phyloP scores from a whole-genome alignment of 352 stramenopile genomes.

The Phytophthora agathidicida region DNA sequence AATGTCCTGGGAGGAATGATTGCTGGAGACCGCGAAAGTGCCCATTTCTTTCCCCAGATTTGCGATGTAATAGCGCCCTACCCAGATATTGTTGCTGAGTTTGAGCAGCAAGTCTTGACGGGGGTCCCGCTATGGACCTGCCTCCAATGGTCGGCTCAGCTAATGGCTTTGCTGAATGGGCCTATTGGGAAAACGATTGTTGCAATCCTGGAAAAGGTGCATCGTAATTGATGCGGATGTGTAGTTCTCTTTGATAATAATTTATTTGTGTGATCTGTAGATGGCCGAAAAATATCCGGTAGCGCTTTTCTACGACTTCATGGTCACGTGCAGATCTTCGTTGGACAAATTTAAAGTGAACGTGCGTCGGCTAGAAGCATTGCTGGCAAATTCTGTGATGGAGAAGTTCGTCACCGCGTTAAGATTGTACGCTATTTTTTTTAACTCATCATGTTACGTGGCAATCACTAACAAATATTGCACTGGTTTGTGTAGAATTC shows the following conservation, averaged over 20 bases:
- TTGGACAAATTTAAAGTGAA: conserved; percentile 47
- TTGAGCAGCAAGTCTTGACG: conserved; percentile 51
- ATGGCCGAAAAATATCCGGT: conserved; percentile 75
- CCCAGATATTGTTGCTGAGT: conserved; percentile 46
- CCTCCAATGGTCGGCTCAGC: conserved; percentile 75
- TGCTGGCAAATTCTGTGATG: conserved; percentile 75
- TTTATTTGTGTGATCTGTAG: conserved; percentile 31
- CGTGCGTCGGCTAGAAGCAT: conserved; percentile 48
- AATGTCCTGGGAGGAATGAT: conserved; percentile 76
- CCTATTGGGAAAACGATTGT: conserved; percentile 62
- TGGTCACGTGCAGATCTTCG: conserved; percentile 58
- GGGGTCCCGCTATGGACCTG: conserved; percentile 82
- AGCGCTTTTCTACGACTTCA: conserved; percentile 87
- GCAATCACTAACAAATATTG: conserved; percentile 12
- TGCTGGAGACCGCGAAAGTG: conserved; percentile 62
- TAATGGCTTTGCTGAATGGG: conserved; percentile 74
- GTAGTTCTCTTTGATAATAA: conserved; percentile 5
- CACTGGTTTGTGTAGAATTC: conserved; percentile 48
- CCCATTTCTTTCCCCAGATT: conserved; percentile 78
- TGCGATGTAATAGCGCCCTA: conserved; percentile 67
- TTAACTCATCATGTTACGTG: not conserved
- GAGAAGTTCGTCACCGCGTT: conserved; percentile 85
- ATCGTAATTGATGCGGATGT: conserved; percentile 1
- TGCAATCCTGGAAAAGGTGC: conserved; percentile 79
- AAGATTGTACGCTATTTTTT: conserved; percentile 51